Conservation (phyloP, 257 asterid species). For the Salvia miltiorrhiza region DNA sequence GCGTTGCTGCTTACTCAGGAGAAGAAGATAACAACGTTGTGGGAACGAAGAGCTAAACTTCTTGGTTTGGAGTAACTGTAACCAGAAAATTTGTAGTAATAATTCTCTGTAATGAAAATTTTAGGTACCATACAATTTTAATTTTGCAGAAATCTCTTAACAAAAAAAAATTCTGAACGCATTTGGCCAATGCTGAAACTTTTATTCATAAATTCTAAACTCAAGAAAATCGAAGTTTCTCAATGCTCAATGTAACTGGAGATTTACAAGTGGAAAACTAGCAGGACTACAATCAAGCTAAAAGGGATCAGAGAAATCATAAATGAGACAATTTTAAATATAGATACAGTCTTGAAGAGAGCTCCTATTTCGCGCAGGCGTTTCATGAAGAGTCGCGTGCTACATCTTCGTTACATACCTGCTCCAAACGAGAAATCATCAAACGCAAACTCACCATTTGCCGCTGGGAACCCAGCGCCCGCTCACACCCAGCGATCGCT, state of each 20-base stretch:
- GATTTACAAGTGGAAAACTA: neutral
- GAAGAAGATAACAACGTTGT: slow-evolving; percentile 57
- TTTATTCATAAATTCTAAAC: slow-evolving; percentile 25
- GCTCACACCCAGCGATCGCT: too few relatives aligned
- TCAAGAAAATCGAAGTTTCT: slow-evolving; percentile 12
- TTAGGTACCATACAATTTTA: neutral
- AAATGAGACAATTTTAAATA: slow-evolving; percentile 19
- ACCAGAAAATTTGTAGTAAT: too few relatives aligned
- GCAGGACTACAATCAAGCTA: slow-evolving; percentile 1
- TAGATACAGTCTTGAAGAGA: slow-evolving; percentile 36
- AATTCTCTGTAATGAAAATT: neutral
- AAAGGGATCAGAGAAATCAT: slow-evolving; percentile 10
- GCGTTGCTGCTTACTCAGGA: slow-evolving; percentile 56
- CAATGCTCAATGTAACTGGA: slow-evolving; percentile 18
- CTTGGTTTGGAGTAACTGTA: slow-evolving; percentile 57
- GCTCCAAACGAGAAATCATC: slow-evolving; percentile 55
- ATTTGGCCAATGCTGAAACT: neutral
- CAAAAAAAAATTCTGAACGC: neutral
- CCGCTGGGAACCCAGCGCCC: too few relatives aligned
- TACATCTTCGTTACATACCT: slow-evolving; percentile 29
- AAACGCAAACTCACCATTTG: slow-evolving; percentile 52
- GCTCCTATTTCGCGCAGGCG: slow-evolving; percentile 13
- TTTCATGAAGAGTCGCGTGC: slow-evolving; percentile 3
- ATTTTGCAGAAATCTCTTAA: neutral
- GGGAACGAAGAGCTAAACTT: slow-evolving; percentile 79